phyloP scores from a whole-genome alignment of 192 early-diverging fungal species.

The Entrophospora sp. region DNA sequence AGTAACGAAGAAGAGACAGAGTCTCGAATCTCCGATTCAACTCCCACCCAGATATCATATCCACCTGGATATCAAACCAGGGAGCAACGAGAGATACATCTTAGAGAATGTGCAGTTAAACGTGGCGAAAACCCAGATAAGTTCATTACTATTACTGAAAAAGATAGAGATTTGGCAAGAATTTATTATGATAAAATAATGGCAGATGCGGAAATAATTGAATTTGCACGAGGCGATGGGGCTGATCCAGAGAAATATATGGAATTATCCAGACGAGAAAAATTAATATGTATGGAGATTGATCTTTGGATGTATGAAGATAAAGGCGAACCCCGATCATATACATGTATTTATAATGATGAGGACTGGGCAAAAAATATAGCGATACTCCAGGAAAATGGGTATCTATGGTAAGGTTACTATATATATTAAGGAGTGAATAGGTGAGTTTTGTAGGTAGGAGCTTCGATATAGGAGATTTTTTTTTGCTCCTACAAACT shows the following conservation, averaged over 20 bases:
- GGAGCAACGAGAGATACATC: background rate
- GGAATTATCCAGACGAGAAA: background rate
- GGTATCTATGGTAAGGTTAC: too few relatives aligned
- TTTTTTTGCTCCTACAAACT: too few relatives aligned
- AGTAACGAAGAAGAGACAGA: background rate
- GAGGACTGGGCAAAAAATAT: background rate
- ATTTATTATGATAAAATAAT: background rate
- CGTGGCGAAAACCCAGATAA: background rate
- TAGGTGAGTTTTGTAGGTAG: too few relatives aligned
- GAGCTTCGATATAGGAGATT: too few relatives aligned
- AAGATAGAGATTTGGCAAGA: background rate
- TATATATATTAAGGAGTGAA: too few relatives aligned
- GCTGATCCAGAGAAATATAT: background rate
- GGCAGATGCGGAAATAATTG: conserved; percentile 1
- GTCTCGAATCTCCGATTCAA: too few relatives aligned
- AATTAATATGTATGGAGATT: background rate
- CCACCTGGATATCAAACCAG: too few relatives aligned
- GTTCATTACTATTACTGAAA: background rate
- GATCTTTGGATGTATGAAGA: background rate
- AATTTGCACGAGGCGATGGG: background rate
- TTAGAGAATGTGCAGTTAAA: background rate
- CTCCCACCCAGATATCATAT: too few relatives aligned
- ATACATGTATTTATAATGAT: background rate
- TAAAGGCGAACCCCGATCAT: background rate
- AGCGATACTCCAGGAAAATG: too few relatives aligned